Evolutionary conservation across 2,329 filamentous ascomycete genomes (phyloP), one percentile per base, ranked within the genome.

Genomic region (Aspergillus jensenii): DNA sequence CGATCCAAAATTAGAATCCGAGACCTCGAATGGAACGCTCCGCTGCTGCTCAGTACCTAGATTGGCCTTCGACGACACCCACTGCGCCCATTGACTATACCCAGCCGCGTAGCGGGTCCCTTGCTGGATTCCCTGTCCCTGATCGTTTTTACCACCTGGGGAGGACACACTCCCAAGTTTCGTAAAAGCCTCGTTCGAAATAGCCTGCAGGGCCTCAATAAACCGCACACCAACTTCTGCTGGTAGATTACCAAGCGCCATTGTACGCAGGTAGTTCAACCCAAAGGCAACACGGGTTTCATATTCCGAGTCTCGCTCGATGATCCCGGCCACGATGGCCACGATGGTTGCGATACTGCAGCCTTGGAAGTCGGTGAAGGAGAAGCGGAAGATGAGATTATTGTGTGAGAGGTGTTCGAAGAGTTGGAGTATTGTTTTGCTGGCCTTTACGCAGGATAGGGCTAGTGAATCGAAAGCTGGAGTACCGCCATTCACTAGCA

Each of bases 361-460:
- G 12, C 71, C 74, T 50, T 76, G 74, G 21, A 76, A 76, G 59
- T 76, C 74, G 4, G 74, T 74, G 47, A 76, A 76, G 0, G 74
- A 76, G 48, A 76, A 76, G 0, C 69, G 67, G 2, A 70, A 69
- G n/a, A 71, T 68, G 6, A 52, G 15, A 14, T 43, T 19, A 8
- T 74, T 74, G 3, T 65, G 64, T 3, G 56, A 62, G 15, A 76
- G 48, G 3, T 55, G 67, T 15, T 52, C 49, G 37, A 21, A 52
- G 17, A 48, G 27, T 6, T 25, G 25, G 6, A 48, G 15, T 11
- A 48, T 35, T 27, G 11, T 33, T 48, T 48, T 35, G 45, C 45
- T 48, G 4, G 45, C 71, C 33, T 69, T 71, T 50, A 64, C 62
- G 31, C 73, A 76, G 7, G 64, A 58, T 14, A 60, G 60, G 1